phyloP scores from a whole-genome alignment of 2,329 filamentous ascomycete genomes.

The Claviceps maximensis region DNA sequence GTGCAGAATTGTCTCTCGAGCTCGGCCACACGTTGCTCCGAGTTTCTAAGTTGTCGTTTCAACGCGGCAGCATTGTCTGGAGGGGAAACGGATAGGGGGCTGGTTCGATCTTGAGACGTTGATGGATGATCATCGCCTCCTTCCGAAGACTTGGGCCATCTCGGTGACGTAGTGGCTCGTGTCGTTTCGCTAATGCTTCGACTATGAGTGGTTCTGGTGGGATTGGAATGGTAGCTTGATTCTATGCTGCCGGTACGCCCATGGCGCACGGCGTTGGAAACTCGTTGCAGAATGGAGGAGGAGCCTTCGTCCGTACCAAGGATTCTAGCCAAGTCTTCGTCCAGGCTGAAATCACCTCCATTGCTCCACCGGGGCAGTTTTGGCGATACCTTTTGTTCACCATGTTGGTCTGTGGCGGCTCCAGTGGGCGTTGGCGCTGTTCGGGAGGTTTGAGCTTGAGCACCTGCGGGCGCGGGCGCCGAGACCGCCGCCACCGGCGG shows the following conservation, averaged over 20 bases:
- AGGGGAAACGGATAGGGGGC: constrained; percentile 52
- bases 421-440: constrained; percentile 32
- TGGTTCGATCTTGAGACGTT: constrained; percentile 48
- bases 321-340: constrained; percentile 89
- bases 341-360: constrained; percentile 81
- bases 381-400: constrained; percentile 43
- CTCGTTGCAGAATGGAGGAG: constrained; percentile 70
- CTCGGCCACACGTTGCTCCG: constrained; percentile 74
- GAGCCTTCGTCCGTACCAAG: constrained; percentile 64
- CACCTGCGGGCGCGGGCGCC: constrained; percentile 1
- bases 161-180: constrained; percentile 47
- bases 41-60: constrained; percentile 64
- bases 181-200: constrained; percentile 57
- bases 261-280: constrained; percentile 89
- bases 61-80: constrained; percentile 54
- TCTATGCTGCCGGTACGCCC: constrained; percentile 77
- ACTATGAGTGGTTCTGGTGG: constrained; percentile 35
- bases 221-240: constrained; percentile 25
- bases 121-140: constrained; percentile 36
- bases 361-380: constrained; percentile 62
- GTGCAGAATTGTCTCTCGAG: constrained; percentile 64
- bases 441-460: constrained; percentile 19
- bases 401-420: constrained; percentile 25
- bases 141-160: constrained; percentile 57
- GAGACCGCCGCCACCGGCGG: constrained; percentile 25